Percentiles rank a stretch among this genome's conserved stretches.
Conservation (phyloP, 2,329 filamentous ascomycete species). For the Botryotinia globosa region DNA sequence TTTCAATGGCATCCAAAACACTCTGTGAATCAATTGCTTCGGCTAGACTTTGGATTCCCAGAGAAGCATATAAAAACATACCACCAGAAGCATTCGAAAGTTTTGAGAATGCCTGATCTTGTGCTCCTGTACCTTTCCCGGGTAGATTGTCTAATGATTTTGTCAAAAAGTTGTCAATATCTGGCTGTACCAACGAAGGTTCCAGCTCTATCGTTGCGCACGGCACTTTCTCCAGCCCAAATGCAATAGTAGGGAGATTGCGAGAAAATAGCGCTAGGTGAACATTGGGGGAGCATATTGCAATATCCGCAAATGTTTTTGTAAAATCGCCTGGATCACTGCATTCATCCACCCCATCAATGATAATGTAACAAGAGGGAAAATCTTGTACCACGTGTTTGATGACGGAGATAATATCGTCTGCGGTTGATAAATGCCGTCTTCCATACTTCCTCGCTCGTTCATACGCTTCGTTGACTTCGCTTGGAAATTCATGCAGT, state of each 20-base stretch:
- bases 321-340: not conserved
- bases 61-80: conserved; percentile 16
- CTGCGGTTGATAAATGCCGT: conserved; percentile 10
- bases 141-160: conserved; percentile 5
- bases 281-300: not conserved
- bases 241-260: conserved; percentile 1
- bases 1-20: conserved; percentile 11
- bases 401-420: not conserved
- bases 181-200: conserved; percentile 4
- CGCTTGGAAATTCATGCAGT: not conserved
- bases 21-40: conserved; percentile 15
- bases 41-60: conserved; percentile 10
- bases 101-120: conserved; percentile 10
- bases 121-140: not conserved
- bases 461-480: conserved; percentile 1
- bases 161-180: conserved; percentile 13
- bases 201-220: not conserved
- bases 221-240: not conserved
- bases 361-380: not conserved
- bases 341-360: conserved; percentile 20
- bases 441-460: conserved; percentile 18
- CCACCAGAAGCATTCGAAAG: conserved; percentile 7
- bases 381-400: not conserved
- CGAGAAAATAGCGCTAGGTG: conserved; percentile 9
- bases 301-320: not conserved